A percentile compares a stretch with the other conserved stretches of the same genome.
Conservation (phyloP, 2,329 filamentous ascomycete species). For the Diaporthe ilicicola region DNA sequence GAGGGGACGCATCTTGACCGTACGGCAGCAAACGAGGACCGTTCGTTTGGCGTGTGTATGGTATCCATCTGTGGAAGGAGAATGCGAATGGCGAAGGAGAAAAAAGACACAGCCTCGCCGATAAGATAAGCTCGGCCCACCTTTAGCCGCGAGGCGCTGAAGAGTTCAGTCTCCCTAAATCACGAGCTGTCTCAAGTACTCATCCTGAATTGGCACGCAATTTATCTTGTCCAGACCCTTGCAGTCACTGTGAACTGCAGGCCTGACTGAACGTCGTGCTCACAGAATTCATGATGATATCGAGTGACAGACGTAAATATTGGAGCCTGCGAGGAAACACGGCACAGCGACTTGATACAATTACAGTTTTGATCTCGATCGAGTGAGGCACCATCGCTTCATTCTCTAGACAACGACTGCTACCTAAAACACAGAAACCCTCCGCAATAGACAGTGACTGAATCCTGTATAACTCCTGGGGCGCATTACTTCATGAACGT, state of each 20-base stretch:
- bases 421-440: constrained; percentile 27
- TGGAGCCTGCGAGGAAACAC: neutral
- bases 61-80: too few species aligned
- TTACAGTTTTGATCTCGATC: constrained; percentile 21
- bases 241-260: too few species aligned
- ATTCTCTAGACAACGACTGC: constrained; percentile 28
- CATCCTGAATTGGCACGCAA: too few species aligned
- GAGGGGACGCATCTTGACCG: constrained; percentile 75
- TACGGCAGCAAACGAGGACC: neutral
- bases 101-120: constrained; percentile 27
- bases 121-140: constrained; percentile 27
- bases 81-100: neutral
- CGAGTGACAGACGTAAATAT: neutral
- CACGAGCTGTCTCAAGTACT: neutral
- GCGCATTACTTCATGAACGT: constrained; percentile 21
- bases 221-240: neutral
- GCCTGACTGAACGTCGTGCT: too few species aligned
- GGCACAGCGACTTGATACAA: constrained; percentile 28
- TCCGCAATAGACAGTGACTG: constrained; percentile 26
- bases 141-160: neutral
- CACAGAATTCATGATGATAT: neutral
- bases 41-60: neutral
- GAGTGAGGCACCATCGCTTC: constrained; percentile 21
- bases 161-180: neutral
- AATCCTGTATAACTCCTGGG: constrained; percentile 23